A percentile compares a stretch with the other conserved stretches of the same genome.
phyloP scores from a whole-genome alignment of 2,329 filamentous ascomycete species.

The Fusarium hainanense region DNA sequence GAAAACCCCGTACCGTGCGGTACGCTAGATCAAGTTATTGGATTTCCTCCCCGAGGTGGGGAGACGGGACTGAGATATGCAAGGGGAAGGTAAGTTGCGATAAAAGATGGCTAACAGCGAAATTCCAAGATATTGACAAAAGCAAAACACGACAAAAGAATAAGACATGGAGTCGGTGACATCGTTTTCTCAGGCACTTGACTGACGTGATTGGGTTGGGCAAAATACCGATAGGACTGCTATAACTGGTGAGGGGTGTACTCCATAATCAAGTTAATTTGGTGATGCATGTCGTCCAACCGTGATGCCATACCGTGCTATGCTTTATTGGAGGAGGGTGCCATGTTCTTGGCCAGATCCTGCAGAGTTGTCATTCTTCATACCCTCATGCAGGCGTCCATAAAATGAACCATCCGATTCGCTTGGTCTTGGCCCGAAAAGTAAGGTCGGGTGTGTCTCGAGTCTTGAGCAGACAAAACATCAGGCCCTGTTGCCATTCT shows the following conservation, averaged over 20 bases:
- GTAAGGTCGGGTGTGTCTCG: neutral
- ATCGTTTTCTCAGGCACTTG: slow-evolving; percentile 31
- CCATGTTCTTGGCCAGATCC: slow-evolving; percentile 4
- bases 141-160: slow-evolving; percentile 7
- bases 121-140: slow-evolving; percentile 18
- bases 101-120: slow-evolving; percentile 9
- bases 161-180: slow-evolving; percentile 14
- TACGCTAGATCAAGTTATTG: slow-evolving; percentile 12
- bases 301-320: slow-evolving; percentile 2
- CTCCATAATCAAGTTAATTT: slow-evolving; percentile 4
- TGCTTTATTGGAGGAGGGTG: neutral
- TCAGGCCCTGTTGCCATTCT: slow-evolving; percentile 1
- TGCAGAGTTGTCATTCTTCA: slow-evolving; percentile 17
- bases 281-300: neutral
- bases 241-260: neutral
- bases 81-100: slow-evolving; percentile 24
- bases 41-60: slow-evolving; percentile 18
- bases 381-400: neutral
- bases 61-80: slow-evolving; percentile 22
- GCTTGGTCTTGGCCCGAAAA: neutral
- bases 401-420: neutral
- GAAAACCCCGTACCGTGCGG: neutral
- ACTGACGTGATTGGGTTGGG: slow-evolving; percentile 27
- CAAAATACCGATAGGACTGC: neutral
- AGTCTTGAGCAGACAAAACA: slow-evolving; percentile 1